Evolutionary conservation across 441 rosid species (phyloP).

Genomic region (Pelargonium citronellum): DNA sequence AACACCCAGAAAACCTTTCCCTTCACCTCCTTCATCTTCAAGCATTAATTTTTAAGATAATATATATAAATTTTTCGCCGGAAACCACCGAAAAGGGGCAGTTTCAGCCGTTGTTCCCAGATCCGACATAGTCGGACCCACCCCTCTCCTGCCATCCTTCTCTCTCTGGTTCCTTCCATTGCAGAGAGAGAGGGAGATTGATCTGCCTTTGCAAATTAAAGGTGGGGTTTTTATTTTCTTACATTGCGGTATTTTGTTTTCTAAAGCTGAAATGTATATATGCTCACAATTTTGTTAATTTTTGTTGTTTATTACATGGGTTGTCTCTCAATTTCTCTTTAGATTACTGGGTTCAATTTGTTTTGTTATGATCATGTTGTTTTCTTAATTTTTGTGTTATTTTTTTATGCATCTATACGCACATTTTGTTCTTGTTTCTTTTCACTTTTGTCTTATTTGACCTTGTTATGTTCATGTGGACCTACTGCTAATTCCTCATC

Average conservation of each 20-base stretch:
- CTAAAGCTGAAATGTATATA: background rate
- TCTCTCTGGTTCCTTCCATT: constrained; percentile 4
- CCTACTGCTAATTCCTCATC: background rate
- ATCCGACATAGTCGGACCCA: background rate
- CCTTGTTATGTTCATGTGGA: no score
- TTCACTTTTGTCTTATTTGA: no score
- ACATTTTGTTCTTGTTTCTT: no score
- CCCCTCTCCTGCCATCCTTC: background rate
- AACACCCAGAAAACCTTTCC: no score
- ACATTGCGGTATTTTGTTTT: background rate
- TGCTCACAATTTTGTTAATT: background rate
- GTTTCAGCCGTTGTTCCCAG: background rate
- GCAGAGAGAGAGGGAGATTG: constrained; percentile 1
- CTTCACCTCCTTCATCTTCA: no score
- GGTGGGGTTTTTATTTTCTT: background rate
- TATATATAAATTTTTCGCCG: no score
- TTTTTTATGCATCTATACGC: no score
- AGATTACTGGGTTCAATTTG: background rate
- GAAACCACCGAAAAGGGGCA: background rate
- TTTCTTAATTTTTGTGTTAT: background rate
- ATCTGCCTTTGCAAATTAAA: background rate
- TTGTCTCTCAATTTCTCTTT: no score
- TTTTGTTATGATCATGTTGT: background rate
- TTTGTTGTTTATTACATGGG: background rate
- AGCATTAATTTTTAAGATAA: no score